phyloP scores from a whole-genome alignment of 140 eudicot genomes.

The Stevia rebaudiana region DNA sequence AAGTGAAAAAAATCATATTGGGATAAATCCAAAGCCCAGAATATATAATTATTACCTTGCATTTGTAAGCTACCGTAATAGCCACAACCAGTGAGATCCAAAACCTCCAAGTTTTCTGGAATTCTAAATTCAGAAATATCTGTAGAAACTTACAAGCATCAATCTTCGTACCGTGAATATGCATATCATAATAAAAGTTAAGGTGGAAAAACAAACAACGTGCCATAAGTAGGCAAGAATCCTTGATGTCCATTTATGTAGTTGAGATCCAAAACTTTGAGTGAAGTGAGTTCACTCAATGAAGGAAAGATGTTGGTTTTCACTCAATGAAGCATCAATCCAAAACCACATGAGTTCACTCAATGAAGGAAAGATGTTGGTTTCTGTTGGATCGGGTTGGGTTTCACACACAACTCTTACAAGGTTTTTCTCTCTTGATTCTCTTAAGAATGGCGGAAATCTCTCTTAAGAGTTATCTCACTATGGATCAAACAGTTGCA shows the following conservation, averaged over 20 bases:
- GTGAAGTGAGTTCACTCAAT: conserved; percentile 15
- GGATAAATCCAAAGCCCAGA: too few species aligned
- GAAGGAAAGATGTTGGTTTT: conserved; percentile 12
- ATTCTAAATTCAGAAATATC: conserved; percentile 2
- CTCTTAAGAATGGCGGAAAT: too few species aligned
- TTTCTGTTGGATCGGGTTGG: too few species aligned
- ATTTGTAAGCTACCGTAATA: conserved; percentile 11
- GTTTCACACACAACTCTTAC: too few species aligned
- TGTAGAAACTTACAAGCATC: not conserved
- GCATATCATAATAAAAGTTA: not conserved
- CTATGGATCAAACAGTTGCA: too few species aligned
- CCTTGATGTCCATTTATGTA: not conserved
- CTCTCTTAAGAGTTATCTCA: too few species aligned
- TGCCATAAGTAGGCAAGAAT: conserved; percentile 11
- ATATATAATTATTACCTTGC: conserved; percentile 15
- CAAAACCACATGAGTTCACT: too few species aligned
- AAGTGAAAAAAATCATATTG: too few species aligned
- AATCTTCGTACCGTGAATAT: not conserved
- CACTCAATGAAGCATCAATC: too few species aligned
- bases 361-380: too few species aligned
- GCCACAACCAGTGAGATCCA: not conserved
- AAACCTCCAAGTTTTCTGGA: conserved; percentile 21
- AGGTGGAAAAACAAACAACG: not conserved
- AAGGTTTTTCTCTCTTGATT: too few species aligned
- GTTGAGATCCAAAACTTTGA: conserved; percentile 6